Percentiles rank a stretch among this genome's conserved stretches.
These are phyloP conservation scores for Sporisorium graminicola DNA, from an alignment of 1,284 basidiomycete species.

Conservation along the genomic window DNA sequence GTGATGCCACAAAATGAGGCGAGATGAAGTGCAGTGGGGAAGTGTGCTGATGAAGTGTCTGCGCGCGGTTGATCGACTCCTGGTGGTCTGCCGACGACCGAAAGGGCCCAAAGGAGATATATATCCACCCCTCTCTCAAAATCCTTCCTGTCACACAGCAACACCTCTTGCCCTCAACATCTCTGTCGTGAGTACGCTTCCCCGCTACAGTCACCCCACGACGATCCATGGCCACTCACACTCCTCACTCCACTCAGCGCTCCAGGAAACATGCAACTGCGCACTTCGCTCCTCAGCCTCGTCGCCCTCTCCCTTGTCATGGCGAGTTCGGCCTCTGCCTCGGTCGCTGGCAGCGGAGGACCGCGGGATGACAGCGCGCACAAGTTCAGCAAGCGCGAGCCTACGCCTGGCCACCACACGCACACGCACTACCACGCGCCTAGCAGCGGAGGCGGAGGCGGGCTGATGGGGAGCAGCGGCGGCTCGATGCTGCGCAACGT, in stretches of 20 bases:
- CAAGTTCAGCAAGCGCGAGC: constrained; percentile 33
- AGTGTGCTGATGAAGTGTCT: neutral
- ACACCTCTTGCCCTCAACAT: neutral
- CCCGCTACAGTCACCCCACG: neutral
- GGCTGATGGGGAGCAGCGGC: no score
- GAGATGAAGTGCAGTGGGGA: neutral
- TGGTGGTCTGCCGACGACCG: neutral
- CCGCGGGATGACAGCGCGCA: constrained; percentile 9
- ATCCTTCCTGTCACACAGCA: neutral
- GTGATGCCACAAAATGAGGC: neutral
- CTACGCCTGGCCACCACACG: neutral
- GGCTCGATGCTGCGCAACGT: no score
- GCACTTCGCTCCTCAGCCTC: neutral
- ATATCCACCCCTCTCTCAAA: neutral
- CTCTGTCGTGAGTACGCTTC: neutral
- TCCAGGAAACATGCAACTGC: constrained; percentile 15
- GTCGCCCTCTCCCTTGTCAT: constrained; percentile 6
- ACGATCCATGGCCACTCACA: constrained; percentile 14
- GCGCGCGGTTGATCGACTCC: neutral
- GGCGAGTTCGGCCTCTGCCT: neutral
- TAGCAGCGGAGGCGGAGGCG: no score
- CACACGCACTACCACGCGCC: constrained; percentile 26
- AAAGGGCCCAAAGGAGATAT: neutral
- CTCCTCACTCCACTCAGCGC: neutral
- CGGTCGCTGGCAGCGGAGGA: neutral